Conservation (phyloP, 2,329 filamentous ascomycete genomes). For the Bisporella sp. region DNA sequence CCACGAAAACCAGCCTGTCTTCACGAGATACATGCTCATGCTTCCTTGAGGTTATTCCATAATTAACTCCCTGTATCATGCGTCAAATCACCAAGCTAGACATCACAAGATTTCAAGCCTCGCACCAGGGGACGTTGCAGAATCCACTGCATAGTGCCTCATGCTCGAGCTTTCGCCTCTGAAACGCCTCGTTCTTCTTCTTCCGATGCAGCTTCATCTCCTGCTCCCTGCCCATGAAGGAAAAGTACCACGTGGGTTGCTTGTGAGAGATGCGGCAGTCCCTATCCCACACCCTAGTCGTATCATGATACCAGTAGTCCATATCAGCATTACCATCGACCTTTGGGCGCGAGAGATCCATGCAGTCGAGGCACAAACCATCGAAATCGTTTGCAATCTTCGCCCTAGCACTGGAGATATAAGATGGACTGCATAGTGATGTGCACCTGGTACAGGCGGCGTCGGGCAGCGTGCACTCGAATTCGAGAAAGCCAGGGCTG, state of each 20-base stretch:
- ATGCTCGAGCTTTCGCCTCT: neutral
- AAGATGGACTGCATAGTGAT: neutral
- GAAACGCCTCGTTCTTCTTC: neutral
- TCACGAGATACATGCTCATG: too few relatives aligned
- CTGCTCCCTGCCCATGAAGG: constrained; percentile 5
- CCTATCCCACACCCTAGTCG: neutral
- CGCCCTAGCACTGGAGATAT: neutral
- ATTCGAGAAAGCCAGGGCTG: neutral
- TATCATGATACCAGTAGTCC: constrained; percentile 9
- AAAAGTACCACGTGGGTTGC: constrained; percentile 13
- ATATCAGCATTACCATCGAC: neutral
- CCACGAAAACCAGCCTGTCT: too few relatives aligned
- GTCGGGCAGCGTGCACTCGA: neutral
- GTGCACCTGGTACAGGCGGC: neutral
- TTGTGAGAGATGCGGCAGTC: constrained; percentile 7
- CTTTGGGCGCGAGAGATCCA: constrained; percentile 1
- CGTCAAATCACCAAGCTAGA: neutral
- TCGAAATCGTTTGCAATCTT: constrained; percentile 3
- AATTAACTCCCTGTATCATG: neutral
- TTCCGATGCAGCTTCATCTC: neutral
- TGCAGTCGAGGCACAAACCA: constrained; percentile 13
- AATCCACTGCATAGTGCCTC: neutral
- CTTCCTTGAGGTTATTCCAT: neutral
- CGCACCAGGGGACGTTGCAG: neutral
- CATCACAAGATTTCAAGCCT: neutral